Evolutionary conservation across 2,329 filamentous ascomycete genomes (phyloP).

Genomic region (Acrocalymma vagum): DNA sequence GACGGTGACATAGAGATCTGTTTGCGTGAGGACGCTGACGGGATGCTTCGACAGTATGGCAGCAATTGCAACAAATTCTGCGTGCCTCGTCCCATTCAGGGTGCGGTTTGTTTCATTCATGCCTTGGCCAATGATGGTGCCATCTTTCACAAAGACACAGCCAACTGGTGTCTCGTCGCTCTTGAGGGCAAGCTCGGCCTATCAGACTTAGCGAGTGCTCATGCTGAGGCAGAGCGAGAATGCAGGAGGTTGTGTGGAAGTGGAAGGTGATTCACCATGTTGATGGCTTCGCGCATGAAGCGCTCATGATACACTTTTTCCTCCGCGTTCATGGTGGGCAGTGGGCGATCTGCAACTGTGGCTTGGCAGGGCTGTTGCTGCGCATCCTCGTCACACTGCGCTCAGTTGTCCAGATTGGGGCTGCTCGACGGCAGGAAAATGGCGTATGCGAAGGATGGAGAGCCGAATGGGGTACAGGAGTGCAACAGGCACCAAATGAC

Average conservation of each 20-base stretch:
- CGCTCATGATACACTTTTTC: conserved; percentile 60
- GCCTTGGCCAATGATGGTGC: conserved; percentile 81
- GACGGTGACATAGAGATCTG: conserved; percentile 92
- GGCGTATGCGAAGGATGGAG: too few species aligned
- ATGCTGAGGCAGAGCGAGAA: conserved; percentile 17
- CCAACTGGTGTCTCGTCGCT: conserved; percentile 94
- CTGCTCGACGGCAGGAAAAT: too few species aligned
- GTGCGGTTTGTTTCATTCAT: conserved; percentile 88
- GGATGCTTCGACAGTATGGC: conserved; percentile 71
- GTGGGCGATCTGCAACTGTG: conserved; percentile 30
- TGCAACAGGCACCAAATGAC: too few species aligned
- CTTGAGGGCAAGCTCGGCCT: conserved; percentile 85
- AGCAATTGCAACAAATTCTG: conserved; percentile 89
- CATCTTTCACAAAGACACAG: conserved; percentile 87
- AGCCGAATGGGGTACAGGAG: too few species aligned
- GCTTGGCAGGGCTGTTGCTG: conserved; percentile 37
- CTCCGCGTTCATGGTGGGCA: conserved; percentile 40
- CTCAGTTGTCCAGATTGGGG: too few species aligned
- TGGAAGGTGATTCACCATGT: conserved; percentile 69
- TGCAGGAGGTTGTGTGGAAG: conserved; percentile 1
- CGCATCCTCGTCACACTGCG: conserved; percentile 13
- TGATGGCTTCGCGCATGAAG: conserved; percentile 87
- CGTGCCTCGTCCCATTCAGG: conserved; percentile 80
- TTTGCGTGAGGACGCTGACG: conserved; percentile 73
- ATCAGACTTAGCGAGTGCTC: conserved; percentile 25